These are phyloP conservation scores for Gentiana macrophylla DNA, from an alignment of 257 asterid species.

Conservation along the genomic window DNA sequence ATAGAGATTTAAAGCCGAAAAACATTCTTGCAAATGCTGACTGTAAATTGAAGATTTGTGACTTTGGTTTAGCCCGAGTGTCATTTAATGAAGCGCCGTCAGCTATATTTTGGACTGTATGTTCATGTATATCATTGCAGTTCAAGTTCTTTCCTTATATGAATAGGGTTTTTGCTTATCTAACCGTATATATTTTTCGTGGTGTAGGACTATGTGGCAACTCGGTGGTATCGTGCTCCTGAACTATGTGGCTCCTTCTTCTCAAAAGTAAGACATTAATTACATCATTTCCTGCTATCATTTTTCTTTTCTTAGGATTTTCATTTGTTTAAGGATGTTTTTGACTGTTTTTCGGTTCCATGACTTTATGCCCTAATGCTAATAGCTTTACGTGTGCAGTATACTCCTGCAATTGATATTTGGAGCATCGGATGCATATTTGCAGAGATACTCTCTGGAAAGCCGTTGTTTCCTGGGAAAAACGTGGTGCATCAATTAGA, in stretches of 20 bases:
- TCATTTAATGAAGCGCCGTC: constrained; percentile 94
- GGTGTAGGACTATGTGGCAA: constrained; percentile 88
- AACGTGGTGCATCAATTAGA: constrained; percentile 90
- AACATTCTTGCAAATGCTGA: constrained; percentile 91
- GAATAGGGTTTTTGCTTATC: neutral
- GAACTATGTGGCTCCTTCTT: constrained; percentile 92
- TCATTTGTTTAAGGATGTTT: neutral
- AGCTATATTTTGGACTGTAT: constrained; percentile 90
- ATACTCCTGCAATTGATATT: constrained; percentile 91
- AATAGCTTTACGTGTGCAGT: constrained; percentile 39
- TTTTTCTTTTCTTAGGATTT: neutral
- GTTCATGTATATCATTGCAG: constrained; percentile 7
- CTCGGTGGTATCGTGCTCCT: constrained; percentile 97
- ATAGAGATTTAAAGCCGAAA: constrained; percentile 85
- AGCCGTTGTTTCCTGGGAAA: constrained; percentile 89
- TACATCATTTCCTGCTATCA: neutral
- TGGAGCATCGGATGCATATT: constrained; percentile 98
- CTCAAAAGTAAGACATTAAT: constrained; percentile 56
- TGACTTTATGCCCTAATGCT: constrained; percentile 1
- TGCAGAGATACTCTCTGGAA: constrained; percentile 84
- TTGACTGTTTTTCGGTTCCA: neutral
- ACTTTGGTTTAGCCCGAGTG: constrained; percentile 90
- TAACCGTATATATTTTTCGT: constrained; percentile 14
- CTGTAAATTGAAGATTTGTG: constrained; percentile 93
- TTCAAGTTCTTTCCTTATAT: constrained; percentile 1